phyloP scores from a whole-genome alignment of 352 stramenopile genomes.

The Phytopythium delawarense region DNA sequence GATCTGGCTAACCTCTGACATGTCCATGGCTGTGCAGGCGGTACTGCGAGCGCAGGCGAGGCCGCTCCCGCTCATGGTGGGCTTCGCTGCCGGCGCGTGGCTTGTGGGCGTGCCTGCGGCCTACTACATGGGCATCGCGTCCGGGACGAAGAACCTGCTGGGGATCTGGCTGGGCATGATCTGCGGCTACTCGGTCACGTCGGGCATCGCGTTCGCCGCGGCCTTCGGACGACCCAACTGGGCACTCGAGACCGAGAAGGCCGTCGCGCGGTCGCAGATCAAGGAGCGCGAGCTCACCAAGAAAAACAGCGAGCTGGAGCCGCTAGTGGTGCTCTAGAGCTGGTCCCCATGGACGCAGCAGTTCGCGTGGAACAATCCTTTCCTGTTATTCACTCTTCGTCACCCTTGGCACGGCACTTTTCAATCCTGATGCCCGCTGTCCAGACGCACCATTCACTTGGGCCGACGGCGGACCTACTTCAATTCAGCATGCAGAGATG shows the following conservation, averaged over 20 bases:
- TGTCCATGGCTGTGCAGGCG: constrained; percentile 22
- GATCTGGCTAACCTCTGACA: not conserved
- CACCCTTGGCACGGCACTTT: not conserved
- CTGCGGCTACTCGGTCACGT: constrained; percentile 71
- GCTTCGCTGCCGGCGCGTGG: constrained; percentile 63
- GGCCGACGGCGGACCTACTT: not conserved
- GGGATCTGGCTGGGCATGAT: constrained; percentile 69
- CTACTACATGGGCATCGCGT: constrained; percentile 61
- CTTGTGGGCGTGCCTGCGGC: constrained; percentile 63
- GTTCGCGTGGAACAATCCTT: not conserved
- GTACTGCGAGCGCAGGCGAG: constrained; percentile 66
- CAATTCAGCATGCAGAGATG: not conserved
- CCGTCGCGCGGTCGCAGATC: constrained; percentile 48
- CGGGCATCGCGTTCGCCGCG: constrained; percentile 54
- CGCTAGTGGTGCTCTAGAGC: constrained; percentile 15
- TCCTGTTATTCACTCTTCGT: not conserved
- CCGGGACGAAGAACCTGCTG: constrained; percentile 30
- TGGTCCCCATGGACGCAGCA: not conserved
- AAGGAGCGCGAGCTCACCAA: constrained; percentile 21
- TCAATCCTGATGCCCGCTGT: not conserved
- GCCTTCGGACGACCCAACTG: constrained; percentile 65
- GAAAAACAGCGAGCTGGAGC: constrained; percentile 10
- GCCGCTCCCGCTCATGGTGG: constrained; percentile 46
- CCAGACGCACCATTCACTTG: not conserved
- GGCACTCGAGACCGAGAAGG: constrained; percentile 41